These are phyloP conservation scores for Verticillium nonalfalfae DNA, from an alignment of 2,329 filamentous ascomycete species.

Conservation along the genomic window DNA sequence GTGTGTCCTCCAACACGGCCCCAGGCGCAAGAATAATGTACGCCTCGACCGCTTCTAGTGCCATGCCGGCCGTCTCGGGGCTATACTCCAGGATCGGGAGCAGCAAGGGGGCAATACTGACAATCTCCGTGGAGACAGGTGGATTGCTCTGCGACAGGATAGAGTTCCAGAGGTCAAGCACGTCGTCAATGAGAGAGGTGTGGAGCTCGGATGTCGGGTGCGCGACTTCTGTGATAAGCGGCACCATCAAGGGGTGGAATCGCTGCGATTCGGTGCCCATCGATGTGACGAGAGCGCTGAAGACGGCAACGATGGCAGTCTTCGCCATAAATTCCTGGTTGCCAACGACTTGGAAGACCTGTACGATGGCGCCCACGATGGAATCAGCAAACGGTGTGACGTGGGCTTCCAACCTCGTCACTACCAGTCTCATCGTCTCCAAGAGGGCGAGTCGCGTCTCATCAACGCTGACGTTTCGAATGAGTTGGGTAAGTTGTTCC, in stretches of 20 bases:
- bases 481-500: conserved; percentile 66
- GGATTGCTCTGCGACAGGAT: conserved; percentile 61
- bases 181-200: conserved; percentile 84
- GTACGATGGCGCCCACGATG: conserved; percentile 73
- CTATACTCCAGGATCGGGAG: conserved; percentile 63
- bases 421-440: conserved; percentile 76
- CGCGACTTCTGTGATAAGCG: conserved; percentile 74
- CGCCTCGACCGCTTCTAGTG: conserved; percentile 59
- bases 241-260: conserved; percentile 75
- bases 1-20: conserved; percentile 53
- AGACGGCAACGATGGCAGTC: conserved; percentile 81
- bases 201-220: conserved; percentile 69
- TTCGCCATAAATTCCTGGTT: conserved; percentile 85
- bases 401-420: conserved; percentile 73
- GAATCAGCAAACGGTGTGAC: conserved; percentile 66
- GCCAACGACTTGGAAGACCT: conserved; percentile 77
- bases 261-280: conserved; percentile 72
- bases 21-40: conserved; percentile 66
- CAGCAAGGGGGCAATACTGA: conserved; percentile 54
- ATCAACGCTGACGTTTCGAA: conserved; percentile 71
- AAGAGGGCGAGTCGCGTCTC: conserved; percentile 89
- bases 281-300: conserved; percentile 77
- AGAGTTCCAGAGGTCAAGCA: conserved; percentile 80
- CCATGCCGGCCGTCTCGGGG: conserved; percentile 54
- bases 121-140: conserved; percentile 55